Conservation (phyloP, 495 filamentous ascomycete genomes). For the Hyaloscypha variabilis region DNA sequence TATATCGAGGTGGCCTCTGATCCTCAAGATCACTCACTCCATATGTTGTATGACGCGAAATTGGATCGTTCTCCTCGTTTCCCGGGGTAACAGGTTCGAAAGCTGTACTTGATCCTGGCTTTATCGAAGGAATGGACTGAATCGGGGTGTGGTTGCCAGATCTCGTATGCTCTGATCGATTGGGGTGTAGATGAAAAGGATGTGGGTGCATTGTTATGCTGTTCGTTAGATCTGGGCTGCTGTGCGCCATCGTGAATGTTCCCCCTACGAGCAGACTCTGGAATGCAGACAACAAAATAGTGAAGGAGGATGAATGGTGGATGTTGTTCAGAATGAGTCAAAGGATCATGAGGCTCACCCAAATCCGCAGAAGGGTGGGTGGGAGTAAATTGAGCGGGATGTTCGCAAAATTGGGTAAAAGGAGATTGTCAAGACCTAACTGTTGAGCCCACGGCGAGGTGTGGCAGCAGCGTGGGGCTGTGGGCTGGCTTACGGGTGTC, state of each 20-base stretch:
- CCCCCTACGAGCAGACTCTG: not conserved
- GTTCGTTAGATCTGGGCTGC: constrained; percentile 39
- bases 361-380: not conserved
- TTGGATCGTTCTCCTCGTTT: constrained; percentile 44
- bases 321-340: not conserved
- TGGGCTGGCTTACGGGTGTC: not conserved
- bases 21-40: constrained; percentile 63
- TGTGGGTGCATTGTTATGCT: constrained; percentile 47
- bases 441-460: not conserved
- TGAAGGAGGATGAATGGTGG: not conserved
- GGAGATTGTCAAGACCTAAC: not conserved
- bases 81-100: constrained; percentile 38
- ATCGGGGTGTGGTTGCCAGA: constrained; percentile 30
- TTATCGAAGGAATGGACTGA: constrained; percentile 24
- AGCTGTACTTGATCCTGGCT: constrained; percentile 46
- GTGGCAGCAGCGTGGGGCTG: not conserved
- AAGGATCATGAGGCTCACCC: not conserved
- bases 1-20: constrained; percentile 56
- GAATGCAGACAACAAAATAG: not conserved
- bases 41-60: constrained; percentile 45
- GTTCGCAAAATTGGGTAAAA: not conserved
- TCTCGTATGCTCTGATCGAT: constrained; percentile 29
- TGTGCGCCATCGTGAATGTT: constrained; percentile 24
- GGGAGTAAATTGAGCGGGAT: not conserved
- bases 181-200: constrained; percentile 43